Evolutionary conservation across 1,284 basidiomycete genomes (phyloP), one percentile per base, ranked within the genome.

Genomic region (Volvariella surrecta): DNA sequence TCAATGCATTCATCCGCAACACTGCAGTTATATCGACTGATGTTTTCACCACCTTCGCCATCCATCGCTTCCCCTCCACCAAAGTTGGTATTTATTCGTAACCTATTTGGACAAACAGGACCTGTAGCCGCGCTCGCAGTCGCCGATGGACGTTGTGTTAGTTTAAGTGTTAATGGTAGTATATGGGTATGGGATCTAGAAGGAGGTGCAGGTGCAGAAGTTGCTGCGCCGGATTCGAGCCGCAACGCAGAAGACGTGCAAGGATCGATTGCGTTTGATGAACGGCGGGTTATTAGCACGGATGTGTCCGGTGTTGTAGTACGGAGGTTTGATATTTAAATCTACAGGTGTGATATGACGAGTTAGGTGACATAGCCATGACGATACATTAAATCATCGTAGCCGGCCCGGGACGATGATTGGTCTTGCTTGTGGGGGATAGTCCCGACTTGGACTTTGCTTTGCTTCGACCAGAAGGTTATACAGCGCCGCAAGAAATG

Each of bases 171-270:
- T 31, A 77, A 85, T 54, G 83, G 84, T 20, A 75, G 74, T 52
- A 70, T 89, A 32, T 87, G 84, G 82, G 81, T 85, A 1, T 89
- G 86, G 86, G 85, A 89, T 60, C 65, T 89, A 11, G 86, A 89
- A 56, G 70, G 64, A 37, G 82, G 74, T 11, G 70, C 67, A 37
- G 77, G 79, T 37, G 73, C 75, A 22, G 76, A 83, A 59, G 76
- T 84, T 15, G 63, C 67, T 30, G 48, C 55, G 38, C 59, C 62
- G 9, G 50, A 56, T 46, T 49, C 52, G 34, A 51, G 20, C 17
- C 39, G 41, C 34, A 45, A 48, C 43, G 45, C 48, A 40, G 45
- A 47, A 38, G 46, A 53, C 44, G 50, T 52, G 28, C 63, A 61
- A 44, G 71, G 74, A 7, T 66, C 68, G 4, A 68, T 86, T 32